Conservation (phyloP, 495 filamentous ascomycete species). For the Tuber indicum region DNA sequence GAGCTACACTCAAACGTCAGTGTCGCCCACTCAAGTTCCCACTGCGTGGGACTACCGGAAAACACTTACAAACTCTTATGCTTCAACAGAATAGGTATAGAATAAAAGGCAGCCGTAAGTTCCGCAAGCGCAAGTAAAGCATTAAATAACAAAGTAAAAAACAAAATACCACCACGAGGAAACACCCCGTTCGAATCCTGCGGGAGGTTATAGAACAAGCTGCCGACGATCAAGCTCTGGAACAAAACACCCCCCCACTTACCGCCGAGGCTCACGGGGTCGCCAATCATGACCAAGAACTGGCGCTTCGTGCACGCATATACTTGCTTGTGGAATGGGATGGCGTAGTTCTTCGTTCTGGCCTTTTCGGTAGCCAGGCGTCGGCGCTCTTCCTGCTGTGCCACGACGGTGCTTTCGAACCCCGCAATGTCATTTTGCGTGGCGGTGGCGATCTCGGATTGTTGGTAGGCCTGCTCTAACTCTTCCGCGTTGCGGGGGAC, state of each 20-base stretch:
- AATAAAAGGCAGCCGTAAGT: constrained; percentile 62
- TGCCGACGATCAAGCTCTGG: constrained; percentile 69
- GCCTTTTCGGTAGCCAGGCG: constrained; percentile 47
- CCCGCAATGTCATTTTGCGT: constrained; percentile 46
- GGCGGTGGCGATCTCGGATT: constrained; percentile 43
- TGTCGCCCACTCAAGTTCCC: neutral
- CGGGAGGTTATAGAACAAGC: constrained; percentile 66
- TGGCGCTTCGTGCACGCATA: constrained; percentile 61
- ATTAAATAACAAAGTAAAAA: constrained; percentile 76
- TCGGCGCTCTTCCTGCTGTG: constrained; percentile 48
- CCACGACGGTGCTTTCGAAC: constrained; percentile 51
- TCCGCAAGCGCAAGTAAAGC: constrained; percentile 71
- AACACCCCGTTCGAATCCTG: constrained; percentile 52
- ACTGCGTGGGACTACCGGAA: too few species aligned
- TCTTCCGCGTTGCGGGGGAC: constrained; percentile 57
- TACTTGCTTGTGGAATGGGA: constrained; percentile 62
- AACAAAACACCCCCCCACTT: constrained; percentile 60
- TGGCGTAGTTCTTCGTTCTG: constrained; percentile 61
- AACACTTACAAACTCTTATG: constrained; percentile 60
- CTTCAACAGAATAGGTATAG: constrained; percentile 68
- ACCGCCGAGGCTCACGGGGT: constrained; percentile 50
- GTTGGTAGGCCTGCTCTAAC: constrained; percentile 52
- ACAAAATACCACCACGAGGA: constrained; percentile 53
- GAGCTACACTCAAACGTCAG: constrained; percentile 43
- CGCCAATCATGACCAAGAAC: constrained; percentile 59